Percentiles rank a stretch among this genome's conserved stretches.
Evolutionary conservation across 2,329 filamentous ascomycete species (phyloP).

Genomic region (Cladosporium oxysporum): DNA sequence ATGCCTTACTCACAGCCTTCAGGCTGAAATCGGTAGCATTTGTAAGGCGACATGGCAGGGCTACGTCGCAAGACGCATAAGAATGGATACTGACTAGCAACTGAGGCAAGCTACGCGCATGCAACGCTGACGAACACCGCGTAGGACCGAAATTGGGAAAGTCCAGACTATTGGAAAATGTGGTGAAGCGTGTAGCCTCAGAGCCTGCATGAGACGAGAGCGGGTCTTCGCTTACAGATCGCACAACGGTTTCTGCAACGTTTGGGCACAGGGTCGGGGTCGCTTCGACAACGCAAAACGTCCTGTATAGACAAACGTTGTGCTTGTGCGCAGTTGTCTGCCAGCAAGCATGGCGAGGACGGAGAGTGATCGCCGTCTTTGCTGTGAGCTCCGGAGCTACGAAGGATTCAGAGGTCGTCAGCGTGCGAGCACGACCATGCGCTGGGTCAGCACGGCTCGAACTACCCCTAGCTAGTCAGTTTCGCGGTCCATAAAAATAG

Average conservation of each 20-base stretch:
- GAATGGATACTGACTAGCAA: not conserved
- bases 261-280: not conserved
- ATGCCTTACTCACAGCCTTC: not conserved
- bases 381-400: not conserved
- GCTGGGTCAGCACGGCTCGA: constrained; percentile 15
- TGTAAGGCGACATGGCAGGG: not conserved
- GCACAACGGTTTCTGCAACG: not conserved
- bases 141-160: not conserved
- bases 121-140: constrained; percentile 1
- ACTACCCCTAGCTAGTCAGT: constrained; percentile 8
- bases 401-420: constrained; percentile 7
- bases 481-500: constrained; percentile 7
- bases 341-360: not conserved
- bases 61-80: not conserved
- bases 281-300: not conserved
- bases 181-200: constrained; percentile 1
- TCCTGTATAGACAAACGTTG: not conserved
- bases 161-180: constrained; percentile 5
- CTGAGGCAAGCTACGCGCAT: not conserved
- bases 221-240: not conserved
- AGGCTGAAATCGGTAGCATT: not conserved
- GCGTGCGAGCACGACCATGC: not conserved
- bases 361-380: not conserved
- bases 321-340: not conserved
- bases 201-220: constrained; percentile 3